These are phyloP conservation scores for Lactifluus piperatus DNA, from an alignment of 768 basidiomycete genomes.

Conservation along the genomic window DNA sequence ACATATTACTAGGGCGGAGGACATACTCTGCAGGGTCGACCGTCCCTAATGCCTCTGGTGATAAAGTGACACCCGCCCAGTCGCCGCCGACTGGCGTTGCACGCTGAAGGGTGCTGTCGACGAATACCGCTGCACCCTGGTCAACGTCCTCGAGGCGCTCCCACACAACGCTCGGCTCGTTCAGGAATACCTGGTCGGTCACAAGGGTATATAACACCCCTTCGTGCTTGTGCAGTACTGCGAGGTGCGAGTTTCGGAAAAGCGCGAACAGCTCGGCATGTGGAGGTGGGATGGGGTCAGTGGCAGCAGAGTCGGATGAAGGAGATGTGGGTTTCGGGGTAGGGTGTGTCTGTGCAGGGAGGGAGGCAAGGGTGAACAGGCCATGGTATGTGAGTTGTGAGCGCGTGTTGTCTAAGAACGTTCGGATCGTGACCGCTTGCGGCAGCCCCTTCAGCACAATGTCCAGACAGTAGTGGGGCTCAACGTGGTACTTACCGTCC, in stretches of 20 bases:
- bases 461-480: too few relatives aligned
- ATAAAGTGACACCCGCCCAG: slow-evolving; percentile 64
- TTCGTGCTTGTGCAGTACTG: slow-evolving; percentile 65
- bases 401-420: slow-evolving; percentile 59
- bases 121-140: slow-evolving; percentile 67
- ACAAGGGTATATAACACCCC: slow-evolving; percentile 68
- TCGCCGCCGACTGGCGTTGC: slow-evolving; percentile 72
- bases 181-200: slow-evolving; percentile 74
- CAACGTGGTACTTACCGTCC: slow-evolving; percentile 44
- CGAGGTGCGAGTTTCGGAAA: slow-evolving; percentile 86
- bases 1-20: not conserved
- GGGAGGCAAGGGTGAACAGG: slow-evolving; percentile 60
- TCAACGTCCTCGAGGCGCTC: slow-evolving; percentile 86
- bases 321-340: not conserved
- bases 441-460: not conserved
- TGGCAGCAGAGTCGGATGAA: slow-evolving; percentile 17
- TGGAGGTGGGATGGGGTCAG: slow-evolving; percentile 30
- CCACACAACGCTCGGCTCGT: slow-evolving; percentile 80
- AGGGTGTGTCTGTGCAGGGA: not conserved
- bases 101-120: slow-evolving; percentile 58
- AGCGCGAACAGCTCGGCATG: slow-evolving; percentile 56
- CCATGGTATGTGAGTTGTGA: slow-evolving; percentile 88
- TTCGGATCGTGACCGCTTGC: slow-evolving; percentile 58
- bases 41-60: slow-evolving; percentile 35
- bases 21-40: slow-evolving; percentile 57